These are phyloP conservation scores for Flaveria ramosissima DNA, from an alignment of 129 eudicot species.

Conservation along the genomic window DNA sequence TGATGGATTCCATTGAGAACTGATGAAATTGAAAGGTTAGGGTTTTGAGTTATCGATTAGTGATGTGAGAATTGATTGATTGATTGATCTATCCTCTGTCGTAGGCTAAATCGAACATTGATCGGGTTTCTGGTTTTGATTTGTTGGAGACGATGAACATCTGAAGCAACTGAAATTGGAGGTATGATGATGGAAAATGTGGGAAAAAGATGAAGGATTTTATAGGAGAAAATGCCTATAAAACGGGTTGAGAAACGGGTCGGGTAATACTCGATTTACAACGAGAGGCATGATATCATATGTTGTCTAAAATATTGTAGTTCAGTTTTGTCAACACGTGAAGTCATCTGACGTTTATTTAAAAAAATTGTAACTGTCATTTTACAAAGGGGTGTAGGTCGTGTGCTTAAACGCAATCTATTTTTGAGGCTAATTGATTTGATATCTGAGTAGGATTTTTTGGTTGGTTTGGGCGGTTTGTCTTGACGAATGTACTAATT, in stretches of 20 bases:
- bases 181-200: slow-evolving; percentile 17
- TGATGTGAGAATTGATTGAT: not conserved
- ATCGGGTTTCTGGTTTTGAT: slow-evolving; percentile 27
- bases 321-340: slow-evolving; percentile 18
- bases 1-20: slow-evolving; percentile 24
- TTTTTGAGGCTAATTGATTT: too few species aligned
- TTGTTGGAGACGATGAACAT: slow-evolving; percentile 12
- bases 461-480: too few species aligned
- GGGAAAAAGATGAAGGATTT: not conserved
- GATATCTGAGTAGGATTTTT: too few species aligned
- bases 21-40: not conserved
- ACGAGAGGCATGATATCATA: too few species aligned
- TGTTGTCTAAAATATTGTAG: not conserved
- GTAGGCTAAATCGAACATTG: slow-evolving; percentile 34
- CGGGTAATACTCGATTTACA: not conserved
- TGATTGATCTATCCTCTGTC: slow-evolving; percentile 27
- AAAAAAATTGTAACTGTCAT: too few species aligned
- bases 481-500: too few species aligned
- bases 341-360: not conserved
- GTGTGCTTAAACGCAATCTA: too few species aligned
- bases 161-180: too few species aligned
- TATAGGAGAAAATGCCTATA: not conserved
- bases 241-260: slow-evolving; percentile 8
- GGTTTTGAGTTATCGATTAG: not conserved
- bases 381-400: too few species aligned